Base-by-base conservation (phyloP, 2,329 filamentous ascomycete species). In the Blastomyces parvus region DNA sequence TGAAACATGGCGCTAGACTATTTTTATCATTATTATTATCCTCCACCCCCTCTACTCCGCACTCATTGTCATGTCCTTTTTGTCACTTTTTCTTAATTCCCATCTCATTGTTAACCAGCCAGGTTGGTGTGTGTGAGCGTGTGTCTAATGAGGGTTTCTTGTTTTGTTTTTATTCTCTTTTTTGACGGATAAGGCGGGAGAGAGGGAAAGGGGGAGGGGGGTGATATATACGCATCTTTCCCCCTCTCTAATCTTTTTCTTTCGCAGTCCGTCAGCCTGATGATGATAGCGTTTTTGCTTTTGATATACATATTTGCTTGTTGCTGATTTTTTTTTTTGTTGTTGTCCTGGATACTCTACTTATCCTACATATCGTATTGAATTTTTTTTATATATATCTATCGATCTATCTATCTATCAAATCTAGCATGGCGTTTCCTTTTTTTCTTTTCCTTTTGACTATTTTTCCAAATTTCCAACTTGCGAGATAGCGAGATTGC, bases 201-300 rank as follows among this genome's bases (percentile, higher is more conserved):
- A 14, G 2, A 17, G 22, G 22, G 46, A 22, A 55, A 5, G 14
- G 30, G 36, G 11, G 36, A 38, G 36, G 13, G 13, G 13, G 36
- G 9, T 38, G 8, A n/a, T n/a, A 30, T 17, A 56, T 11, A 19
- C 33, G 6, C 2, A n/a, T 13, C 4, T 11, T 27, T 22, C 11
- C 46, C 46, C 13, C 13, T 13, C 36, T 9, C 36, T 38, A 5
- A 11, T 6, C 22, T 9, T 22, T n/a, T n/a, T n/a, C n/a, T n/a
- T 9, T 6, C 46, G 3, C 5, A 2, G 11, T 27, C 38, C 9
- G 13, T 30, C 25, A n/a, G 13, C 40, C 25, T 17, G 9, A 46
- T 59, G 56, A 59, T 59, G 40, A 33, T 59, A 33, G 25, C 57
- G 25, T 33, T 59, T 46, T 38, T 19, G n/a, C n/a, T 14, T 22